Conservation (phyloP, 192 early-diverging fungal species). For the Dissophora globulifera region DNA sequence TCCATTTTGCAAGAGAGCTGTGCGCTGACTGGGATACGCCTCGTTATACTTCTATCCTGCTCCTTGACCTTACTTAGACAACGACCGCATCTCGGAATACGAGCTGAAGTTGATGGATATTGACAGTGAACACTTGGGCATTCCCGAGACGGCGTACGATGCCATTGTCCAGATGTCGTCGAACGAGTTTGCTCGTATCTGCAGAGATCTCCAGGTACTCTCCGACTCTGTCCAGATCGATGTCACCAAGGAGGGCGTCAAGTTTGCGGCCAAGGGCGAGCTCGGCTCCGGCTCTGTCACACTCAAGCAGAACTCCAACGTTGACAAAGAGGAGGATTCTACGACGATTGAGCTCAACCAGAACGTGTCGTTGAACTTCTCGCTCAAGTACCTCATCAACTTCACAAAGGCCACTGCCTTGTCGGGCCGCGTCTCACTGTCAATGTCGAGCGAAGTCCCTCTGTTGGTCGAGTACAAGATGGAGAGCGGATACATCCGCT, state of each 20-base stretch:
- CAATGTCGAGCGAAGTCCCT: conserved; percentile 88
- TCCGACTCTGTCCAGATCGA: conserved; percentile 93
- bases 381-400: conserved; percentile 93
- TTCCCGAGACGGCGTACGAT: conserved; percentile 95
- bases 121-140: conserved; percentile 94
- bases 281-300: conserved; percentile 85
- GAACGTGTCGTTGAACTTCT: conserved; percentile 86
- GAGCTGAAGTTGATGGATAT: conserved; percentile 99
- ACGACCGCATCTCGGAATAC: conserved; percentile 87
- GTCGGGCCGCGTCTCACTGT: conserved; percentile 77
- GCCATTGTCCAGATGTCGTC: conserved; percentile 89
- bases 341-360: conserved; percentile 85
- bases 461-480: conserved; percentile 95
- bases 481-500: conserved; percentile 90
- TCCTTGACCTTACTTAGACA: conserved; percentile 21
- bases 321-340: conserved; percentile 75
- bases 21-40: too few relatives aligned
- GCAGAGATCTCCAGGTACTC: conserved; percentile 84
- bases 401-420: conserved; percentile 96
- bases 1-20: too few relatives aligned
- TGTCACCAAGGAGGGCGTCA: conserved; percentile 92
- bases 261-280: conserved; percentile 90
- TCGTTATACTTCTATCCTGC: conserved; percentile 7
- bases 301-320: conserved; percentile 76
- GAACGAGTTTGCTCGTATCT: conserved; percentile 91